Base-by-base conservation (phyloP, 2,329 filamentous ascomycete species). In the Clathrospora elynae region DNA sequence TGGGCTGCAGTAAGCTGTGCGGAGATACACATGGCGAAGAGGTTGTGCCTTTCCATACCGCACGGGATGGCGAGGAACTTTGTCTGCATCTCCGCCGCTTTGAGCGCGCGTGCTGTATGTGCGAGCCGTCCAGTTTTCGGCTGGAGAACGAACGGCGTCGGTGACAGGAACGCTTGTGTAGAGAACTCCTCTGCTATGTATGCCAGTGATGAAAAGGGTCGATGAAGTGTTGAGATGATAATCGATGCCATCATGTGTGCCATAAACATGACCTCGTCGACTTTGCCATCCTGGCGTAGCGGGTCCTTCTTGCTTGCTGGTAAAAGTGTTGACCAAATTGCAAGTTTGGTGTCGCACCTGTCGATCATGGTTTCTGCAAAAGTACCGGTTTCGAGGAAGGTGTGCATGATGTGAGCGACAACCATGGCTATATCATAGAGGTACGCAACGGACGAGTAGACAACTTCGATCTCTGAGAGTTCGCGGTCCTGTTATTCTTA, bases 211-310 rank as follows among this genome's bases (percentile, higher is more conserved):
- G 75, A 62, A 45, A 71, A 57, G 42, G 70, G 55, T 48, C 72
- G 45, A 53, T 88, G 67, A 20, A 64, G 49, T 4, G 61, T 57
- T 36, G 66, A 61, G 10, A 58, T 42, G 8, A 60, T 43, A 24
- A 66, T 59, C 39, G 81, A 75, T 37, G 80, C 73, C 59, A 92
- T 86, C 81, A 93, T 89, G 51, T 88, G 85, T 1, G 88, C 90
- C 65, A 93, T 87, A 70, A 95, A 95, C 42, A 96, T 85, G 79
- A 95, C 86, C 70, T 95, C 88, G 64, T 96, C 91, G 3, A 91
- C 46, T 7, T 81, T 77, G 6, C 88, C 86, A 55, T 86, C 80
- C 41, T 79, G 79, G 42, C 81, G 80, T 43, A 93, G 71, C 11
- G 88, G 77, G 49, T 88, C 81, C 43, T 77, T 78, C 71, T 95